Evolutionary conservation across 345 rosid species (phyloP).

Genomic region (Linum lewisii): DNA sequence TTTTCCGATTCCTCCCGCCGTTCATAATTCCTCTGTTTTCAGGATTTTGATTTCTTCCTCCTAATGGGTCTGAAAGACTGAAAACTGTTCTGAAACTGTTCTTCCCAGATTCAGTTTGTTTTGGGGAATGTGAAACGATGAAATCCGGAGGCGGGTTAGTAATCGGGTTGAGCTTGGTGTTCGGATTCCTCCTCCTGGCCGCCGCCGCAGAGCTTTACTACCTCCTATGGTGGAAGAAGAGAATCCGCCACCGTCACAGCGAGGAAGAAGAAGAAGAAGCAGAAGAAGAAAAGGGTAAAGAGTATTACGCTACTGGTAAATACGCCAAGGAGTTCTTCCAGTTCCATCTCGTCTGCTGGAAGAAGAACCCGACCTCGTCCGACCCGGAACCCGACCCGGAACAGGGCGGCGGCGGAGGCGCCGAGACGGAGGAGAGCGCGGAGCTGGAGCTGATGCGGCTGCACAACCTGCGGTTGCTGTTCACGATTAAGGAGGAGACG

Average conservation of each 20-base stretch:
- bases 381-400: conserved; percentile 6
- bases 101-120: background rate
- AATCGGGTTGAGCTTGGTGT: conserved; percentile 81
- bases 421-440: conserved; percentile 38
- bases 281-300: conserved; percentile 48
- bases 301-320: conserved; percentile 23
- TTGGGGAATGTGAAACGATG: conserved; percentile 42
- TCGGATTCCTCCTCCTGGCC: conserved; percentile 72
- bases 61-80: conserved; percentile 3
- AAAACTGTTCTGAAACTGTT: too few species aligned
- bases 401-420: conserved; percentile 23
- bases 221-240: conserved; percentile 86
- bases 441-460: conserved; percentile 39
- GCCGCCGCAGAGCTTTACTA: conserved; percentile 76
- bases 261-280: conserved; percentile 55
- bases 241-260: conserved; percentile 18
- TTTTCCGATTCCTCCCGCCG: conserved; percentile 4
- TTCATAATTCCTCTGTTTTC: conserved; percentile 3
- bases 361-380: conserved; percentile 33
- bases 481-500: conserved; percentile 85
- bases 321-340: conserved; percentile 28
- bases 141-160: conserved; percentile 84
- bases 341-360: conserved; percentile 33
- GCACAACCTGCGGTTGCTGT: conserved; percentile 50
- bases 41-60: too few species aligned